Base-by-base conservation (phyloP, 768 basidiomycete species). In the Boletus fagicola region DNA sequence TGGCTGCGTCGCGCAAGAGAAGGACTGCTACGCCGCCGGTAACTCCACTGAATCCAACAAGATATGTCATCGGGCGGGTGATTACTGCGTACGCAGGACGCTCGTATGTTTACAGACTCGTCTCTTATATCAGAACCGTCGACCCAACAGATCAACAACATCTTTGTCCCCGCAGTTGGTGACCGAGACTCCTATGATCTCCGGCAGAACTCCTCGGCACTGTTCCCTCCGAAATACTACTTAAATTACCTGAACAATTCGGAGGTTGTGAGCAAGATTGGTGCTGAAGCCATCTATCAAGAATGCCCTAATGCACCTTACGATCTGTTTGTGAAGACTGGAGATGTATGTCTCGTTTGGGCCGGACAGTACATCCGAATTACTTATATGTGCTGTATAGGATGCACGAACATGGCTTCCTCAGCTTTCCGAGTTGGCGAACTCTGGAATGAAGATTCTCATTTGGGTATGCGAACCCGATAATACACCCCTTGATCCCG, bases 211-310 rank as follows among this genome's bases (percentile, higher is more conserved):
- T 62, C 77, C 1, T 76, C 80, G 0, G 75, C 78, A 2, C 53
- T 71, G 8, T 86, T 86, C 68, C 85, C 86, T 6, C 80, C 84
- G 0, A 77, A 83, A 45, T 83, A 76, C 57, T 86, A 85, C 54
- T 58, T 81, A 43, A 69, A 72, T 12, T 84, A 80, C 59, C 70
- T 86, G 20, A 61, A 55, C 1, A 64, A 67, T n/a, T 39, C 74
- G 0, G 59, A 67, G 4, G 73, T 83, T 15, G 60, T 73, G 66
- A 65, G 62, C 20, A 67, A 63, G 53, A 87, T 87, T 42, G 86
- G 86, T 7, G 85, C 85, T 0, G 72, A 82, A 57, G 62, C 65
- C 24, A 63, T 57, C 1, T 87, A 85, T 62, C 47, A 61, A 9
- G 80, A 83, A 59, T 88, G 86, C 50, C 60, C 82, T 0, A 53